Base-by-base conservation (phyloP, 1,284 basidiomycete genomes). In the Cryptococcus amylolentus region DNA sequence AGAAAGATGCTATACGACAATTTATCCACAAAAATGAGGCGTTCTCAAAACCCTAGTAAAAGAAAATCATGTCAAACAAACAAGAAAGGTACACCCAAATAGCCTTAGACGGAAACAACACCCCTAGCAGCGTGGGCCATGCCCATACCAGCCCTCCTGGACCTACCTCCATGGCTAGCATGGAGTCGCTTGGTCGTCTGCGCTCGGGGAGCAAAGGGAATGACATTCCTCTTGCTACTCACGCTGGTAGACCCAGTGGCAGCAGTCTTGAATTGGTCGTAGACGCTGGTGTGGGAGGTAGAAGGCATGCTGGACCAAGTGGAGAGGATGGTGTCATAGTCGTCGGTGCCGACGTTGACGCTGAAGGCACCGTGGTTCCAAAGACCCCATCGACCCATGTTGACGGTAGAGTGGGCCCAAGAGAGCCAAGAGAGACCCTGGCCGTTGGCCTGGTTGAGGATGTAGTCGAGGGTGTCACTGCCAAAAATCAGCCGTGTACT, bases 301-400 rank as follows among this genome's bases (percentile, higher is more conserved):
- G 50, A 44, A 14, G 57, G 57, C 62, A 70, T 62, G 55, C 65
- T 67, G 48, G 56, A 58, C 69, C 69, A 71, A 3, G 55, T 37
- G 26, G 23, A 28, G 37, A 59, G 44, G 61, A 71, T 66, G 28
- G 58, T 53, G 53, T 69, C 64, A 65, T 64, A 71, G 9, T 49
- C 56, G 56, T 65, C 69, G 54, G 52, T 50, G 23, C 48, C 52
- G 51, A 71, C 68, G 49, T 68, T 62, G 42, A 71, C 68, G 45
- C 49, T 58, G 42, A 56, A 48, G 16, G 45, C 23, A 9, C 49
- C 56, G 50, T 65, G 64, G 59, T 69, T 71, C 58, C 61, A 68
- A n/a, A 69, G 47, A 56, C 66, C 68, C 68, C 68, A 70, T 45
- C 66, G 51, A 46, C 67, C 66, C 64, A 65, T 65, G 51, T 63